Conservation (phyloP, 2,329 filamentous ascomycete species). For the Didymella exigua region DNA sequence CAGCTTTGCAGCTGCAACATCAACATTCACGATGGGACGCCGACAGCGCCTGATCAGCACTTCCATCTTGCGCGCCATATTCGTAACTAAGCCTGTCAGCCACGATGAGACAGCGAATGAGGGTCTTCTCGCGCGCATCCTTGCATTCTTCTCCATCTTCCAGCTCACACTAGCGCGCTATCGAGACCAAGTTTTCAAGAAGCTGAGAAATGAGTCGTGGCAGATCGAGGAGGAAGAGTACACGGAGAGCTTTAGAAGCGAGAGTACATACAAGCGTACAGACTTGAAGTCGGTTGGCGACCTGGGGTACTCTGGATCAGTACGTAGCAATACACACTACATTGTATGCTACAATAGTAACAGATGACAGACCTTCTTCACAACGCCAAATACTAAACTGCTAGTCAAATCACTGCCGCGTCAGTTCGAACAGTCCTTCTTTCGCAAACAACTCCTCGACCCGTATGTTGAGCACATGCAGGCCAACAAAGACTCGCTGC, state of each 20-base stretch:
- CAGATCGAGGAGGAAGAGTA: constrained; percentile 61
- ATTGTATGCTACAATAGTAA: constrained; percentile 12
- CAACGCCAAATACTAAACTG: constrained; percentile 68
- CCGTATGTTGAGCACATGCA: constrained; percentile 70
- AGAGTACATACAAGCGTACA: constrained; percentile 47
- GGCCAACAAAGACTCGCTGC: constrained; percentile 62
- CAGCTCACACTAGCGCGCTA: constrained; percentile 56
- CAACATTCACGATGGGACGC: constrained; percentile 39
- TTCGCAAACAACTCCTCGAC: constrained; percentile 67
- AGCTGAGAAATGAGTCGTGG: constrained; percentile 60
- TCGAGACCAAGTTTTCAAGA: constrained; percentile 56
- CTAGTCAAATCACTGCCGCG: constrained; percentile 74
- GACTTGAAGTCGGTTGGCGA: constrained; percentile 66
- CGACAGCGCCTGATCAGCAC: constrained; percentile 46
- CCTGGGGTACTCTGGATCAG: constrained; percentile 74
- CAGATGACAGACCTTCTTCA: constrained; percentile 66
- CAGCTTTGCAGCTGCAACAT: neutral
- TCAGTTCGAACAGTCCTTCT: constrained; percentile 72
- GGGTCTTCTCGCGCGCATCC: constrained; percentile 51
- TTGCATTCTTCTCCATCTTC: constrained; percentile 62
- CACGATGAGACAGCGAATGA: constrained; percentile 29
- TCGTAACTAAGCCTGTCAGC: constrained; percentile 26
- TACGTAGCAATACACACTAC: constrained; percentile 40
- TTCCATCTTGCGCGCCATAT: constrained; percentile 47
- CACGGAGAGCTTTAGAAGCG: constrained; percentile 57